Evolutionary conservation across 306 rosid species (phyloP).

Genomic region (Trichosanthes cucumerina): DNA sequence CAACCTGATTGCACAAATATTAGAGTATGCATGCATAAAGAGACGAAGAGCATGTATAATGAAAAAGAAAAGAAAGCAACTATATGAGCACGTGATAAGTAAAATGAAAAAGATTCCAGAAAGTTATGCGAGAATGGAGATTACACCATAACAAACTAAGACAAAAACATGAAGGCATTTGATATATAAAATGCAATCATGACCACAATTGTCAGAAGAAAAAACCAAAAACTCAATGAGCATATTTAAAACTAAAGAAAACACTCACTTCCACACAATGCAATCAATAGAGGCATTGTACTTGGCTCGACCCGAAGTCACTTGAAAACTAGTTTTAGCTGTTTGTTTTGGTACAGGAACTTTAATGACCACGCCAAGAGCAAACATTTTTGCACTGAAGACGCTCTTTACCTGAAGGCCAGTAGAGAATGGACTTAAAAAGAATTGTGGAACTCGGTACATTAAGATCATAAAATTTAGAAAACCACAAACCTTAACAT

Average conservation of each 20-base stretch:
- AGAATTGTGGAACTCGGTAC: not conserved
- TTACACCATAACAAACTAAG: not conserved
- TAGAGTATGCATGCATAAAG: not conserved
- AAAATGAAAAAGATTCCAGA: not conserved
- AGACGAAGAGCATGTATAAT: not conserved
- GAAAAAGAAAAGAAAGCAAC: not conserved
- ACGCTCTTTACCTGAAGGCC: slow-evolving; percentile 78
- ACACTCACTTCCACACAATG: slow-evolving; percentile 87
- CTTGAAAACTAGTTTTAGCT: slow-evolving; percentile 79
- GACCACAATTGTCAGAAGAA: not conserved
- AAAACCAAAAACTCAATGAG: not conserved
- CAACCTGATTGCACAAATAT: not conserved
- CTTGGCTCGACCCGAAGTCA: slow-evolving; percentile 86
- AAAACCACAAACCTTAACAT: slow-evolving; percentile 62
- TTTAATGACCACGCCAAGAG: slow-evolving; percentile 83
- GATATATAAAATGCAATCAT: not conserved
- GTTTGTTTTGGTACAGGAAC: slow-evolving; percentile 93
- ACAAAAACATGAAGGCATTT: not conserved
- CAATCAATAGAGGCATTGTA: slow-evolving; percentile 86
- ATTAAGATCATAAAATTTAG: slow-evolving; percentile 7
- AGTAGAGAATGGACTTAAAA: slow-evolving; percentile 2
- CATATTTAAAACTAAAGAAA: not conserved
- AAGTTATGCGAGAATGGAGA: not conserved
- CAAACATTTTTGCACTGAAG: slow-evolving; percentile 89
- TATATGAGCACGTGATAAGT: not conserved